phyloP scores from a whole-genome alignment of 176 grass and related monocot genomes.

The Oropetium thomaeum region DNA sequence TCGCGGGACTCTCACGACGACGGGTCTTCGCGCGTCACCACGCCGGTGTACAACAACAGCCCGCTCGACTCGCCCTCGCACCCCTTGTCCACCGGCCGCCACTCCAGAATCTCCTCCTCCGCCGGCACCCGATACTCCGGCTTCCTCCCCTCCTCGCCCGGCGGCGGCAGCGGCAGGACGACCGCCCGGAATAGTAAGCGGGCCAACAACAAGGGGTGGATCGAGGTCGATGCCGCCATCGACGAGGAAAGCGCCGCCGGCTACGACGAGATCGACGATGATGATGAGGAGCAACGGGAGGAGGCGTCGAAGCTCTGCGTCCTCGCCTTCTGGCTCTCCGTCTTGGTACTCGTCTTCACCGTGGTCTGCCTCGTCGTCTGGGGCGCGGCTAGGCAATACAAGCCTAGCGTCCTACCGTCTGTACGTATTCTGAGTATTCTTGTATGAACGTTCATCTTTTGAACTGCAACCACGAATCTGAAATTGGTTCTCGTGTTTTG shows the following conservation, averaged over 20 bases:
- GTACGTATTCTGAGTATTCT: no score
- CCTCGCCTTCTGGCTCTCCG: constrained; percentile 42
- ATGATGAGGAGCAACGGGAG: constrained; percentile 31
- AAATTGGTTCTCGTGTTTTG: neutral
- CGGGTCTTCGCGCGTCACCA: constrained; percentile 68
- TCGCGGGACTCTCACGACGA: constrained; percentile 82
- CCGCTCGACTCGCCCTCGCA: constrained; percentile 82
- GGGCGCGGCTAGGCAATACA: constrained; percentile 68
- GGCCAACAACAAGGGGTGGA: no score
- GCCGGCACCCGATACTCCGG: constrained; percentile 73
- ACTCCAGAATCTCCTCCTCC: constrained; percentile 71
- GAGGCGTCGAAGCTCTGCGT: constrained; percentile 54
- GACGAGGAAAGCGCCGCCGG: constrained; percentile 56
- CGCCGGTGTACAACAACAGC: constrained; percentile 88
- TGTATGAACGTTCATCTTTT: no score
- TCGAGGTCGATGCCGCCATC: constrained; percentile 58
- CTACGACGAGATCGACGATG: constrained; percentile 42
- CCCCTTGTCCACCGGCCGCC: constrained; percentile 67
- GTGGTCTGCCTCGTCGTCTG: constrained; percentile 74
- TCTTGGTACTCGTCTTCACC: constrained; percentile 53
- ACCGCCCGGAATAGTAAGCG: no score
- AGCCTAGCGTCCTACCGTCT: constrained; percentile 48
- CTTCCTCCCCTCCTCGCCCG: constrained; percentile 35
- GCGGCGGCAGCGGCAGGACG: constrained; percentile 34
- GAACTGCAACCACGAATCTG: no score